Evolutionary conservation across 2,329 filamentous ascomycete genomes (phyloP).

Genomic region (Arthrobotrys conoides): DNA sequence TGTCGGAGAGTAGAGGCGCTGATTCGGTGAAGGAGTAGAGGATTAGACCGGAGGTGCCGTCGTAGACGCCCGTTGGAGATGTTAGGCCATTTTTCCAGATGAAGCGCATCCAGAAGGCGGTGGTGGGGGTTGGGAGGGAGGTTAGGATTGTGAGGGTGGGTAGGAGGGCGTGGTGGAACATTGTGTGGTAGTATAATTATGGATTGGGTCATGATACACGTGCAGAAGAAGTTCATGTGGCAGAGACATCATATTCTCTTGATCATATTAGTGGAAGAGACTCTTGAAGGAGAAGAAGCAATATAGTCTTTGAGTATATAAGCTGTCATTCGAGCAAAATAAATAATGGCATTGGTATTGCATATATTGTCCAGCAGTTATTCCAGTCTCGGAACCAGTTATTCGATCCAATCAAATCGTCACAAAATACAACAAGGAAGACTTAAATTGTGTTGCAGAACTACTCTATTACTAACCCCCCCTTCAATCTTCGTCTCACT

Average conservation of each 20-base stretch:
- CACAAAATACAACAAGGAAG: not conserved
- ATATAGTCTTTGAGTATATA: not conserved
- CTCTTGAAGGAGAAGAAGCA: not conserved
- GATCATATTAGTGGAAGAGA: not conserved
- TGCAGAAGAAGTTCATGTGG: not conserved
- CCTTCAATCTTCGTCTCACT: not conserved
- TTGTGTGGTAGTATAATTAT: not conserved
- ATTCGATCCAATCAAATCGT: no score
- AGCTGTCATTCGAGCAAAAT: slow-evolving; percentile 1
- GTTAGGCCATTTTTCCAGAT: slow-evolving; percentile 41
- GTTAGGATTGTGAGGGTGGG: not conserved
- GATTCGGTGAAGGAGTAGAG: not conserved
- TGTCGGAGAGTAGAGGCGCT: slow-evolving; percentile 14
- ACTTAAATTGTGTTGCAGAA: not conserved
- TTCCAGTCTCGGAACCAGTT: no score
- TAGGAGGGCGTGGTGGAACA: not conserved
- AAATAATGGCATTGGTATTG: not conserved
- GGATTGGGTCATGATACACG: not conserved
- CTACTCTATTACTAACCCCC: not conserved
- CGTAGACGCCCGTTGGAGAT: not conserved
- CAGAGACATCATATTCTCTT: not conserved
- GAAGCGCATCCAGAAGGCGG: slow-evolving; percentile 40
- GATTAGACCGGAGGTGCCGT: not conserved
- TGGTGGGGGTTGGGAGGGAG: not conserved
- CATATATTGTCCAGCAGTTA: not conserved